phyloP scores from a whole-genome alignment of 2,329 filamentous ascomycete species.

The Rasamsonia emersonii region DNA sequence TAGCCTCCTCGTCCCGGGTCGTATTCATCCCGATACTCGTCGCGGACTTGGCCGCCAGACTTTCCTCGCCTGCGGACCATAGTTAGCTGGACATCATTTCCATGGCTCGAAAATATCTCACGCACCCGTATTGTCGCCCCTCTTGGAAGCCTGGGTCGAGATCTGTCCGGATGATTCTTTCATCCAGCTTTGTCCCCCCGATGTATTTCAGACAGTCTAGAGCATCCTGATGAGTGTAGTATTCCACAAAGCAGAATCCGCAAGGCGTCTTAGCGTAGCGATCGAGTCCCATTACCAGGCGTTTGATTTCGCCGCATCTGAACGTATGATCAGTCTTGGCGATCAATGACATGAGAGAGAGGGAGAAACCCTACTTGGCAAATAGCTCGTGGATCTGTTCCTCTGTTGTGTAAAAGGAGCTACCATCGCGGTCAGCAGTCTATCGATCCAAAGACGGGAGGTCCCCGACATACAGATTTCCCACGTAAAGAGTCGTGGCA shows the following conservation, averaged over 20 bases:
- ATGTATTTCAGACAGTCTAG: conserved; percentile 98
- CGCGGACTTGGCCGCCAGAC: conserved; percentile 90
- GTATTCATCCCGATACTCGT: conserved; percentile 95
- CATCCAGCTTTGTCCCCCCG: conserved; percentile 94
- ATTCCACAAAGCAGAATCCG: conserved; percentile 99
- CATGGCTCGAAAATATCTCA: conserved; percentile 9
- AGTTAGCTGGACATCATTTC: conserved; percentile 11
- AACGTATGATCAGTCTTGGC: conserved; percentile 7
- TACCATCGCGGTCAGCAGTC: no score
- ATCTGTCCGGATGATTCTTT: conserved; percentile 92
- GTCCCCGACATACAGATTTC: conserved; percentile 63
- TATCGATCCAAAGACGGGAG: no score
- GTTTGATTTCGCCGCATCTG: conserved; percentile 89
- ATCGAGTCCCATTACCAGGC: conserved; percentile 94
- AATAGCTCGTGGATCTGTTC: conserved; percentile 98
- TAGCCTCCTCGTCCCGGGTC: conserved; percentile 89
- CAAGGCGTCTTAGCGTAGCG: conserved; percentile 96
- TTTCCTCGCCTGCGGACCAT: conserved; percentile 58
- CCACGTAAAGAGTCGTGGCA: conserved; percentile 93
- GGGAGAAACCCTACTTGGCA: conserved; percentile 53
- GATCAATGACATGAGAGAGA: not conserved
- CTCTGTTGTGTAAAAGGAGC: conserved; percentile 96
- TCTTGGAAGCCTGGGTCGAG: conserved; percentile 93
- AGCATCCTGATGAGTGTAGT: conserved; percentile 95
- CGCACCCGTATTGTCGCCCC: conserved; percentile 81